Conservation (phyloP, 345 rosid genomes). For the Boechera divaricarpa region DNA sequence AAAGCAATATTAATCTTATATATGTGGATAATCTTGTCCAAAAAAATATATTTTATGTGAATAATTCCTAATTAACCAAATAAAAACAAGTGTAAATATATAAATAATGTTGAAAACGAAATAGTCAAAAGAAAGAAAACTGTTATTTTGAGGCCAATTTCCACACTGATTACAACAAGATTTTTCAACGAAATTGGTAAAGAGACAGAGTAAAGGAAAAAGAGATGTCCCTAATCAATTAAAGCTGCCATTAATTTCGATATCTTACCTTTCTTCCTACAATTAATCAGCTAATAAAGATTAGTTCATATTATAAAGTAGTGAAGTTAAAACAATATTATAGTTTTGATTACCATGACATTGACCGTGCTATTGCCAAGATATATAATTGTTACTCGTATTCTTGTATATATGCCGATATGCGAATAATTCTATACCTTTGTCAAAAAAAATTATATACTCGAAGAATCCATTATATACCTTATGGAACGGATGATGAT, state of each 20-base stretch:
- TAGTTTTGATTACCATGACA: conserved; percentile 1
- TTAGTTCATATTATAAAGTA: conserved; percentile 17
- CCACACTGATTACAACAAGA: conserved; percentile 35
- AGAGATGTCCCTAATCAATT: conserved; percentile 1
- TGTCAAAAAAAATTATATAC: conserved; percentile 2
- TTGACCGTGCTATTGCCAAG: background rate
- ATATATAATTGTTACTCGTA: background rate
- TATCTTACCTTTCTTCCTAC: conserved; percentile 11
- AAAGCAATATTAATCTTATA: too few relatives aligned
- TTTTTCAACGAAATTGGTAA: conserved; percentile 35
- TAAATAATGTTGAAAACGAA: background rate
- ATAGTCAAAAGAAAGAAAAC: conserved; percentile 27
- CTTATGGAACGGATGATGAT: background rate
- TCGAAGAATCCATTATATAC: conserved; percentile 7
- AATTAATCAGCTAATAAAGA: background rate
- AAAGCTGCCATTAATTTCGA: conserved; percentile 35
- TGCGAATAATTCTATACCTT: background rate
- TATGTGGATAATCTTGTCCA: too few relatives aligned
- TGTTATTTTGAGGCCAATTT: conserved; percentile 2
- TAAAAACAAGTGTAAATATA: conserved; percentile 1
- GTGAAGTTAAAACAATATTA: background rate
- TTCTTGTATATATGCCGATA: background rate
- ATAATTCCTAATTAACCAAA: background rate
- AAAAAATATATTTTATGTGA: background rate
- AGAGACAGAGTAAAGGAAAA: conserved; percentile 6